A percentile compares a stretch with the other conserved stretches of the same genome.
Evolutionary conservation across 1,139 yeast genomes (phyloP).

Genomic region (Geotrichum cucujoidarum): DNA sequence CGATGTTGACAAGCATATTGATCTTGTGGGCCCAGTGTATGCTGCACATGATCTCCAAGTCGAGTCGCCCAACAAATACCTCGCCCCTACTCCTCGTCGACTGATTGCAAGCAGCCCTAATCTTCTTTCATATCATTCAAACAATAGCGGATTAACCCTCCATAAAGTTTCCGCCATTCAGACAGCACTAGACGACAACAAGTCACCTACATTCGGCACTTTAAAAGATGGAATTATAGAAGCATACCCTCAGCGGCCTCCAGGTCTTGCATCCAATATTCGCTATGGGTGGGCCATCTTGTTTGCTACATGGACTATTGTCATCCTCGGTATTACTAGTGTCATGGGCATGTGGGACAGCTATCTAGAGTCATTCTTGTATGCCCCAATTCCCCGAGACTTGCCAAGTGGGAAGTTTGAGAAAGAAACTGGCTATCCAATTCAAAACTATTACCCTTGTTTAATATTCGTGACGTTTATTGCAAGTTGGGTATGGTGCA

Average conservation of each 20-base stretch:
- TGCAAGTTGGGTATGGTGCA: conserved; percentile 72
- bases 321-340: conserved; percentile 30
- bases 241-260: not conserved
- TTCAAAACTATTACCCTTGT: conserved; percentile 46
- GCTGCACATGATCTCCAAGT: not conserved
- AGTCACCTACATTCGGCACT: conserved; percentile 19
- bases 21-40: conserved; percentile 1
- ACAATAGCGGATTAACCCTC: conserved; percentile 11
- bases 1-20: not conserved
- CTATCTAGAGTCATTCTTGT: not conserved
- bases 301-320: conserved; percentile 29
- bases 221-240: not conserved
- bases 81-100: not conserved
- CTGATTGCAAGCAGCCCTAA: conserved; percentile 3
- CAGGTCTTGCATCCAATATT: not conserved
- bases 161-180: conserved; percentile 17
- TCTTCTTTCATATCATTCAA: conserved; percentile 4
- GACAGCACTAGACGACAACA: conserved; percentile 16
- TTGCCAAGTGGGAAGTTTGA: conserved; percentile 23
- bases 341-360: conserved; percentile 28
- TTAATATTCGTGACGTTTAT: conserved; percentile 49
- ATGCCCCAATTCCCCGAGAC: not conserved
- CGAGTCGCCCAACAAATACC: not conserved
- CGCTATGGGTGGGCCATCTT: conserved; percentile 31
- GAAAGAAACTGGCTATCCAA: conserved; percentile 37